Evolutionary conservation across 1,284 basidiomycete genomes (phyloP), one percentile per base, ranked within the genome.

Genomic region (Sporisorium scitamineum): DNA sequence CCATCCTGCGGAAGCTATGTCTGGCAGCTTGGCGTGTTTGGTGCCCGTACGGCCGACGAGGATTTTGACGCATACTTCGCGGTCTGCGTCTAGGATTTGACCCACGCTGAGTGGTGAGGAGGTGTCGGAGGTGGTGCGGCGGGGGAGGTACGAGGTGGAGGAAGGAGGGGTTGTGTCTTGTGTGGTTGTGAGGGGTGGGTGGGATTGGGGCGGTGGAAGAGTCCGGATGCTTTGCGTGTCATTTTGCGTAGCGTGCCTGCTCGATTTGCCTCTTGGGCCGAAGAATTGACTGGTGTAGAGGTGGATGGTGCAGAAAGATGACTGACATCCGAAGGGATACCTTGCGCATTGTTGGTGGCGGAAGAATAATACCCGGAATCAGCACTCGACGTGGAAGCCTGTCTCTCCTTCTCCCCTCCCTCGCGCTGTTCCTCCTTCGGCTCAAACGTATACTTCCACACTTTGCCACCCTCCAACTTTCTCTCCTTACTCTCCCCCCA

Each of bases 51-150:
- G 67, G 3, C 84, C 85, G 10, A 84, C 61, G 11, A 86, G 65
- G 13, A 86, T 67, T 48, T 81, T 83, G 56, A 86, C 61, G 69
- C 80, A 78, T 2, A 85, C 45, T 62, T 85, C 85, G 6, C 81
- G 67, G 52, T 86, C 85, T 0, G 78, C 82, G 37, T 85, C 83
- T 5, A 84, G 32, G 13, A 77, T 50, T 34, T 80, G 64, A 0
- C 75, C 78, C 13, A 59, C 64, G 14, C 1, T 2, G 4, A 65
- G 42, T 1, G 41, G 48, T 0, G 53, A n/a, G n/a, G n/a, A n/a
- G n/a, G n/a, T n/a, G n/a, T n/a, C n/a, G n/a, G n/a, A n/a, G n/a
- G n/a, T n/a, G n/a, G n/a, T n/a, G n/a, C n/a, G 18, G 39, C 37
- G 9, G 22, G 70, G 56, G 5, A 64, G 65, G 47, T 69, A 69